Evolutionary conservation across 441 rosid genomes (phyloP).

Genomic region (Erodium chrysanthum): DNA sequence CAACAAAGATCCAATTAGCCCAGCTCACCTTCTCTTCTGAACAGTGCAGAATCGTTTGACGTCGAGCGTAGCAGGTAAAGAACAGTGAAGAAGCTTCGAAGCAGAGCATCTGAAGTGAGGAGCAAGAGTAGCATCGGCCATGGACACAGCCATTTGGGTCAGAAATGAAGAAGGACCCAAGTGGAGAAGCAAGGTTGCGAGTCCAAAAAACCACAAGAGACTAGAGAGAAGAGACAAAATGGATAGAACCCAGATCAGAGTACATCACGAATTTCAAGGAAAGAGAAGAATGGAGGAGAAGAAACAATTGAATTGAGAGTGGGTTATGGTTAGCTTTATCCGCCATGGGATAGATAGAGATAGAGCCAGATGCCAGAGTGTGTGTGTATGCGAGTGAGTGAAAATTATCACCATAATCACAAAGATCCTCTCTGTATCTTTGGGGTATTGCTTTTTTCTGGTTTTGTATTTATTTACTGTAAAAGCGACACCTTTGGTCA

Average conservation of each 20-base stretch:
- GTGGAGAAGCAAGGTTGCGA: neutral
- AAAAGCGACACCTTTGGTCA: conserved; percentile 8
- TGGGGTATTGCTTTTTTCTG: neutral
- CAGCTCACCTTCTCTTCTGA: conserved; percentile 4
- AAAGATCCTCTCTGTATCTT: no score
- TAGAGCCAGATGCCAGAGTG: no score
- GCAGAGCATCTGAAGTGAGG: neutral
- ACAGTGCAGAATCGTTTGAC: neutral
- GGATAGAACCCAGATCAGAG: neutral
- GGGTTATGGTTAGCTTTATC: no score
- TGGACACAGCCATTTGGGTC: neutral
- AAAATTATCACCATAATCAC: neutral
- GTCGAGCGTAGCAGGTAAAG: neutral
- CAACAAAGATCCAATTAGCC: neutral
- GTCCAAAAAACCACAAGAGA: neutral
- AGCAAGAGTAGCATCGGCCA: neutral
- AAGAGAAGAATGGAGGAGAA: neutral
- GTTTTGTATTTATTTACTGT: neutral
- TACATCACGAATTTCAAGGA: neutral
- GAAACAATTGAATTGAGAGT: no score
- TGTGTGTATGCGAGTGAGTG: neutral
- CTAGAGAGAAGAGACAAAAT: conserved; percentile 1
- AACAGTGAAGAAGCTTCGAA: neutral
- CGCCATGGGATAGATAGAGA: neutral
- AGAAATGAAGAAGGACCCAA: neutral